Evolutionary conservation across 768 basidiomycete species (phyloP).

Genomic region (Paxillus ammoniavirescens): DNA sequence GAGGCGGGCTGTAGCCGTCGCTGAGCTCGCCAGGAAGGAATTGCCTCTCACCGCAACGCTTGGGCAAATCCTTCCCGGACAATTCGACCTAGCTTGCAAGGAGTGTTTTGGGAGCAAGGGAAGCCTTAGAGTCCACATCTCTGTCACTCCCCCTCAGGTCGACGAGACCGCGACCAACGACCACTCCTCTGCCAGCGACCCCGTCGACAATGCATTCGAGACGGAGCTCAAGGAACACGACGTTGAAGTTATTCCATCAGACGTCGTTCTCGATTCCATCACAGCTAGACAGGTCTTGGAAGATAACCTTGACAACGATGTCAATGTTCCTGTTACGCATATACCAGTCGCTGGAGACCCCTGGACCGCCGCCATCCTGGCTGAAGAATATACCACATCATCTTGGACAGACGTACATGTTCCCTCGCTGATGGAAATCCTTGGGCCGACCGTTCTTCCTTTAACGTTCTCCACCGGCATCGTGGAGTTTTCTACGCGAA

Average conservation of each 20-base stretch:
- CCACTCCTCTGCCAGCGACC: not conserved
- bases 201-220: constrained; percentile 30
- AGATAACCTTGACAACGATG: constrained; percentile 25
- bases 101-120: constrained; percentile 48
- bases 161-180: not conserved
- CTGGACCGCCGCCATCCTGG: constrained; percentile 22
- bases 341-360: constrained; percentile 22
- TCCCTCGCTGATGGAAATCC: constrained; percentile 35
- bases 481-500: constrained; percentile 62
- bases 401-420: constrained; percentile 29
- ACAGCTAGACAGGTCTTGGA: constrained; percentile 30
- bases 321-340: constrained; percentile 10
- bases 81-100: constrained; percentile 49
- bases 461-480: constrained; percentile 59
- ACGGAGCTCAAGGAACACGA: constrained; percentile 37
- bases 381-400: constrained; percentile 24
- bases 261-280: constrained; percentile 27
- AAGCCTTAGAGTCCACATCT: constrained; percentile 26
- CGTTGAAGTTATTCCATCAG: constrained; percentile 22
- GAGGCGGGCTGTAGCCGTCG: constrained; percentile 42
- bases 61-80: constrained; percentile 37
- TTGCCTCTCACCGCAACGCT: constrained; percentile 42
- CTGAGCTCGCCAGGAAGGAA: constrained; percentile 37
- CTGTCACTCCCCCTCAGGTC: not conserved
- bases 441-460: constrained; percentile 59